These are phyloP conservation scores for Penicillium capsulatum DNA, from an alignment of 2,329 filamentous ascomycete genomes.

Conservation along the genomic window DNA sequence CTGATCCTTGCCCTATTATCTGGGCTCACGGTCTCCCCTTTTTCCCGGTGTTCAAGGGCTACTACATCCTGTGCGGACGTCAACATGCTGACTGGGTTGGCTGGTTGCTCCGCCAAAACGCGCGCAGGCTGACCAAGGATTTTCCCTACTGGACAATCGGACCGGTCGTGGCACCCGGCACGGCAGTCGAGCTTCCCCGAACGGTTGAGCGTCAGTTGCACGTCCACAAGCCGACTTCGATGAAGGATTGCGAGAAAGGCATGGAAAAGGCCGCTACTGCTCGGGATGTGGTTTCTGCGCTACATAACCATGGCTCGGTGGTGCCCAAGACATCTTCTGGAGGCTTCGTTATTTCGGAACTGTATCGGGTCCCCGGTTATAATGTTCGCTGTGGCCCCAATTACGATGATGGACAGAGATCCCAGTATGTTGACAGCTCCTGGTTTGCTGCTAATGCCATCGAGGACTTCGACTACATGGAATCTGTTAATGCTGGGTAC, in stretches of 20 bases:
- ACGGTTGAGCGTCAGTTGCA: constrained; percentile 10
- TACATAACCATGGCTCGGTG: constrained; percentile 4
- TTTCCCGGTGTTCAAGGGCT: constrained; percentile 19
- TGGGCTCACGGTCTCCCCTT: constrained; percentile 21
- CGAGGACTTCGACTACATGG: constrained; percentile 5
- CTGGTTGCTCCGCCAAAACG: constrained; percentile 10
- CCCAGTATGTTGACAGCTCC: not conserved
- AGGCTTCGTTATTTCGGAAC: constrained; percentile 3
- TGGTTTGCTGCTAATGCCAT: not conserved
- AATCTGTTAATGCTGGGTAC: constrained; percentile 1
- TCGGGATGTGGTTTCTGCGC: constrained; percentile 7
- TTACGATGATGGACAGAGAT: not conserved
- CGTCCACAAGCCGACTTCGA: constrained; percentile 1
- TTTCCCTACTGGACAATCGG: constrained; percentile 16
- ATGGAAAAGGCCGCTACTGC: constrained; percentile 3
- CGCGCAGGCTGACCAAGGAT: not conserved
- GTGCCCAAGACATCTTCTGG: constrained; percentile 4
- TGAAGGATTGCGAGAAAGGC: constrained; percentile 2
- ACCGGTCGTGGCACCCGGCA: constrained; percentile 14
- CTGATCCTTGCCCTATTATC: constrained; percentile 10
- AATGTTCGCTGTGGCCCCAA: constrained; percentile 3
- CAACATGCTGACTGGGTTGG: constrained; percentile 11
- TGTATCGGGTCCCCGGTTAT: constrained; percentile 10
- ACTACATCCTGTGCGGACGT: constrained; percentile 19
- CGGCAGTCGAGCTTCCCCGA: constrained; percentile 8